A percentile compares a stretch with the other conserved stretches of the same genome.
These are phyloP conservation scores for Phylloporus sp. DNA, from an alignment of 768 basidiomycete genomes.

Conservation along the genomic window DNA sequence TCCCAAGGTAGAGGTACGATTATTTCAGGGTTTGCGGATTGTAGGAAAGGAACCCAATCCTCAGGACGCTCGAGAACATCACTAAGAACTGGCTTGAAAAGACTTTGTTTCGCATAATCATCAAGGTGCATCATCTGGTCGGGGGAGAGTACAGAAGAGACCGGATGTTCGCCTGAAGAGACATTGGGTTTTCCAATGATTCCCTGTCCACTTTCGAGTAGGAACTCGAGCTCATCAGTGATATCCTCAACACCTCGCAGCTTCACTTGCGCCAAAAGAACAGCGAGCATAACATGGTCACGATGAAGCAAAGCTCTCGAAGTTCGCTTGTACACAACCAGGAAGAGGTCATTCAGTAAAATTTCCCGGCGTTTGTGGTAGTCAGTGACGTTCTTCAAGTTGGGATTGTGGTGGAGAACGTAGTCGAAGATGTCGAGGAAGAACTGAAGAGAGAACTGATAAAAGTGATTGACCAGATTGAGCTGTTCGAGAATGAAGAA, in stretches of 20 bases:
- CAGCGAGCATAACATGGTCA: conserved; percentile 87
- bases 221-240: conserved; percentile 79
- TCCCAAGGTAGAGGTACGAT: conserved; percentile 78
- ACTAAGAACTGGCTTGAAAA: conserved; percentile 72
- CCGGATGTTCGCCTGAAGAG: conserved; percentile 33
- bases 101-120: conserved; percentile 60
- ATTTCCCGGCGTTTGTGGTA: conserved; percentile 69
- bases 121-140: conserved; percentile 70
- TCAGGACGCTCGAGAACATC: conserved; percentile 58
- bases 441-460: conserved; percentile 95
- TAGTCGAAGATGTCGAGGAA: conserved; percentile 99
- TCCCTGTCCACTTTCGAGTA: conserved; percentile 84
- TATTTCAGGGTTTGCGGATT: conserved; percentile 60
- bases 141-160: conserved; percentile 47
- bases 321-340: conserved; percentile 82
- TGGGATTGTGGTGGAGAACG: conserved; percentile 87
- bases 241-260: conserved; percentile 76
- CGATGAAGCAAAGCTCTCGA: conserved; percentile 85
- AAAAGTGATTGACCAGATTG: conserved; percentile 93
- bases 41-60: conserved; percentile 69
- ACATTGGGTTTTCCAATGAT: conserved; percentile 36
- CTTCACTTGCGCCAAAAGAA: conserved; percentile 87
- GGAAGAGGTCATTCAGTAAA: conserved; percentile 82
- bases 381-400: conserved; percentile 75
- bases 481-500: conserved; percentile 97